Evolutionary conservation across 2,329 filamentous ascomycete species (phyloP), one percentile per base, ranked within the genome.

Genomic region (Botrytis hyacinthi): DNA sequence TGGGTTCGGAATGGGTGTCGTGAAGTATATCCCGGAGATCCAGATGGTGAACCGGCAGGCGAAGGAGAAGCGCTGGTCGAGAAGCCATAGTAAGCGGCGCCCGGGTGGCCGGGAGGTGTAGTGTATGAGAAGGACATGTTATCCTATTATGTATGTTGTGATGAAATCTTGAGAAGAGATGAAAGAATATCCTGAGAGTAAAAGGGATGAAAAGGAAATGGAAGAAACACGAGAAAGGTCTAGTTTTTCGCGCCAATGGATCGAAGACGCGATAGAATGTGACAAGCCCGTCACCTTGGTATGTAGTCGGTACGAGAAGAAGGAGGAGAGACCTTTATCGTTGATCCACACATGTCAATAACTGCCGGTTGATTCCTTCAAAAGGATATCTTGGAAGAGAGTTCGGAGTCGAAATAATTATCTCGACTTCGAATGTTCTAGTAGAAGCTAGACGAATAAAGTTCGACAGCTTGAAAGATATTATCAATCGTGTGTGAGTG

Each of bases 341-440:
- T 79, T 80, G 78, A 80, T 78, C 79, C 78, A 79, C 78, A 81
- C 80, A 81, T 81, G 78, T 81, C 80, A 79, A 80, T 78, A 78
- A 79, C 77, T 77, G 74, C 65, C 68, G n/a, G 62, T 22, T 71
- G 75, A 74, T 72, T 80, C 78, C 79, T 75, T 62, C 76, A 62
- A 48, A 71, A 78, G 76, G 78, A 79, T 75, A 73, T 74, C 73
- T 63, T 40, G 63, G 59, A 63, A 8, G 35, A 65, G 20, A 2
- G 44, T 70, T 78, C 76, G 78, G 78, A 77, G 78, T 78, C 78
- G 78, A 78, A 70, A 44, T 48, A 44, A 37, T 29, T 18, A 51
- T 71, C n/a, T 77, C 77, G 76, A 76, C 77, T 78, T 78, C 77
- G 75, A 76, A 74, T 66, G 69, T 77, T 75, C 75, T 75, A 70